Base-by-base conservation (phyloP, 257 asterid species). In the Solanum ahanhuiri region DNA sequence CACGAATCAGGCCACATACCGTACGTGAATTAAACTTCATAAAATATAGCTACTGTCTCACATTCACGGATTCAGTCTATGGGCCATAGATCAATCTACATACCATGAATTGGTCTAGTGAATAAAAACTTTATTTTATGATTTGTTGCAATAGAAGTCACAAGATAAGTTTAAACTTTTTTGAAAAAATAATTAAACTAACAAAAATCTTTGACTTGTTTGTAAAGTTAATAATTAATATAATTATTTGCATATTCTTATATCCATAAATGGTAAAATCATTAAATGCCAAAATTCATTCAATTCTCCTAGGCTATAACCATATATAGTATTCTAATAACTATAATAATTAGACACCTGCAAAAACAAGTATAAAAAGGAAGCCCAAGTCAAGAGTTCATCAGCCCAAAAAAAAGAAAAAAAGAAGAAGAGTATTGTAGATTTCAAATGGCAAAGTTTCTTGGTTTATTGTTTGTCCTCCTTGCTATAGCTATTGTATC, bases 31-130 rank as follows among this genome's bases (percentile, higher is more conserved):
- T 48, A 48, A 48, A 14, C 2, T 43, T 48, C 22, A 14, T 14
- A 48, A 15, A 48, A 48, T 20, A 48, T 15, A 48, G 58, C 2
- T 15, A 48, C 22, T 48, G 7, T 48, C 58, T 48, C 58, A 48
- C 3, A 2, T 48, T 48, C 0, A 48, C 3, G 20, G 0, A 15
- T 48, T 15, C 1, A 2, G 0, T 48, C 58, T 48, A 15, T 0
- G 20, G 58, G 2, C 58, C 1, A 48, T 15, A 48, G 0, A 48
- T 48, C 58, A 48, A 48, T 48, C 58, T 48, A 48, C 3, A 1
- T 15, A 30, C 31, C 20, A 48, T 48, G 20, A 31, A 30, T 30
- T 30, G 31, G 20, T 48, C 58, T 15, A 3, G 8, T 48, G 58
- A 48, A 48, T 48, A 48, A 15, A 48, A 48, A 14, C 22, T 48